Evolutionary conservation across 1,284 basidiomycete genomes (phyloP).

Genomic region (Hymenochaete sp.): DNA sequence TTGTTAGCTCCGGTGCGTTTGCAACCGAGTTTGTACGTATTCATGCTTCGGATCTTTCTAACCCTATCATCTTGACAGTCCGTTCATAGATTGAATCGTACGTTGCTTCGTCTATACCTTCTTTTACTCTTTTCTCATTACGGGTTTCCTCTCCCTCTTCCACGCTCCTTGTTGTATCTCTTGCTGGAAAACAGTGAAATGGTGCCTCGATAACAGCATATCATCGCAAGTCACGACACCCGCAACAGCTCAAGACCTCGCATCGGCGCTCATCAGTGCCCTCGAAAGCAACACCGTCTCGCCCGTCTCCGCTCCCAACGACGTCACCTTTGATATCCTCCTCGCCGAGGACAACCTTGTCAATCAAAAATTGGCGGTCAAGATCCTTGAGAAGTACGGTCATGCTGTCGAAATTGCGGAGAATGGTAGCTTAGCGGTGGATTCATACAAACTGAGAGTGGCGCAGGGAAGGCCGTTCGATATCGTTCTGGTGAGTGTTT

Average conservation of each 20-base stretch:
- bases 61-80: constrained; percentile 27
- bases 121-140: background rate
- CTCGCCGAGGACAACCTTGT: constrained; percentile 97
- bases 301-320: constrained; percentile 71
- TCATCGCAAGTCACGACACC: constrained; percentile 89
- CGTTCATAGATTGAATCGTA: constrained; percentile 66
- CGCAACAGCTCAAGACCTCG: constrained; percentile 80
- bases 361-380: constrained; percentile 95
- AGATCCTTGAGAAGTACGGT: constrained; percentile 95
- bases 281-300: constrained; percentile 88
- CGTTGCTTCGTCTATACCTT: constrained; percentile 24
- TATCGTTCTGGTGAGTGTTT: constrained; percentile 66
- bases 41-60: background rate
- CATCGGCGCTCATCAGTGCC: constrained; percentile 88
- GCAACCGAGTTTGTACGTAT: constrained; percentile 6
- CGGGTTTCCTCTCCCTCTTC: constrained; percentile 26
- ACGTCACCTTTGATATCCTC: constrained; percentile 88
- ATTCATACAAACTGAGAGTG: constrained; percentile 76
- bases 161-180: constrained; percentile 8
- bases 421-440: constrained; percentile 88
- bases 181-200: constrained; percentile 56
- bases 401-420: constrained; percentile 96
- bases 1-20: constrained; percentile 68
- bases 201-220: constrained; percentile 88
- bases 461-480: constrained; percentile 71